Evolutionary conservation across 2,329 filamentous ascomycete species (phyloP), one percentile per base, ranked within the genome.

Genomic region (Phialemoniopsis sp.): DNA sequence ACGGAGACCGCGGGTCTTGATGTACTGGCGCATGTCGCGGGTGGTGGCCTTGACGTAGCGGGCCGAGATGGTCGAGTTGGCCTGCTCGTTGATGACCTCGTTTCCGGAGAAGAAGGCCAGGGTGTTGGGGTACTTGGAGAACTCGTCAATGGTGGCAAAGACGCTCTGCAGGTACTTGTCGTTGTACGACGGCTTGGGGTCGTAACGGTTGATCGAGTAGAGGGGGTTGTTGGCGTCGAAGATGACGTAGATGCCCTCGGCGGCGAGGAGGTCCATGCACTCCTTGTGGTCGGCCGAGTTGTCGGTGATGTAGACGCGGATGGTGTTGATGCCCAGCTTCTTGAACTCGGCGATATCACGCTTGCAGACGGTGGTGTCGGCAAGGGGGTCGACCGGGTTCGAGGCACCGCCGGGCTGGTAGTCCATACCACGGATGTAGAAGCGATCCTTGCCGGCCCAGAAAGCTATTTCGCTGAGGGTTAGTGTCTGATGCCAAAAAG

Each of bases 291-390:
- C 67, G 52, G 73, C 68, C 37, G 82, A 82, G 76, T 95, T 95
- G 72, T 96, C 90, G 50, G 94, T 82, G 13, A 85, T 89, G 76
- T 95, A 96, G 46, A 95, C 86, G 63, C 90, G 89, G 58, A 96
- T 74, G 18, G 89, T 89, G 73, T 96, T 96, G 67, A 95, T 71
- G 36, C 89, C 89, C 37, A 96, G 74, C 50, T 89, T 78, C 70
- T 87, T 78, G 80, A 95, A 95, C 59, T 88, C 73, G 37, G 68
- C 66, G 52, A 95, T 85, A 57, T 95, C 89, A 48, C 89, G 85
- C 61, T 78, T 75, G 78, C 90, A 95, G 55, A 73, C 66, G 4
- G 63, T 63, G 17, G 69, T 57, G 53, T 94, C 82, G 46, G 87
- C 82, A 38, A 95, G 82, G 44, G 89, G 89, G 58, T 95, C 89